These are phyloP conservation scores for Crataegus laevigata DNA, from an alignment of 306 rosid species.

Conservation along the genomic window DNA sequence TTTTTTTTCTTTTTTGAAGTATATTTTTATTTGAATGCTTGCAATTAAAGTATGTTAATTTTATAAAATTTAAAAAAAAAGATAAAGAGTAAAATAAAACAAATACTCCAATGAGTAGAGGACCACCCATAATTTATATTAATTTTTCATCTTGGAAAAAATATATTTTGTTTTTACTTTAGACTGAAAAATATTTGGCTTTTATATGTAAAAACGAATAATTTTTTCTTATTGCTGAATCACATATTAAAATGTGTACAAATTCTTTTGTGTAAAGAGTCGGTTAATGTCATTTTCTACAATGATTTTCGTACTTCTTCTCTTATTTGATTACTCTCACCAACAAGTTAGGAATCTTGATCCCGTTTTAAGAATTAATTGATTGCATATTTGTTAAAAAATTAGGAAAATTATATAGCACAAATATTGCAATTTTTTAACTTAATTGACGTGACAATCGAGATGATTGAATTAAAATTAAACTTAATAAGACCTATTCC, in stretches of 20 bases:
- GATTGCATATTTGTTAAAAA: neutral
- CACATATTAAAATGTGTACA: too few relatives aligned
- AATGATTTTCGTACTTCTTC: neutral
- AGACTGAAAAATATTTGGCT: neutral
- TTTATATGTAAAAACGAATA: too few relatives aligned
- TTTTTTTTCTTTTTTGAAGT: too few relatives aligned
- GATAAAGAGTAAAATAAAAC: too few relatives aligned
- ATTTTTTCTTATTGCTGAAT: accelerated
- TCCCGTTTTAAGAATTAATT: neutral
- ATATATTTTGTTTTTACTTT: too few relatives aligned
- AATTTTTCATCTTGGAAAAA: too few relatives aligned
- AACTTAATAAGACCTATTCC: neutral
- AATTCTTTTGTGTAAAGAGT: neutral
- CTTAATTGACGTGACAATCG: neutral
- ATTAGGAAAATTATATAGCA: neutral
- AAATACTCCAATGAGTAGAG: neutral
- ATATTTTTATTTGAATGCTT: too few relatives aligned
- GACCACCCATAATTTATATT: too few relatives aligned
- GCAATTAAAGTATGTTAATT: too few relatives aligned
- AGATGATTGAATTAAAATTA: neutral
- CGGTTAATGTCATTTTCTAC: neutral
- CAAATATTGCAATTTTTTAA: neutral
- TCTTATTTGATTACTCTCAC: neutral
- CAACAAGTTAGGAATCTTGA: neutral
- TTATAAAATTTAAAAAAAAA: too few relatives aligned